These are phyloP conservation scores for Penicillium odoratum DNA, from an alignment of 495 filamentous ascomycete species.

Conservation along the genomic window DNA sequence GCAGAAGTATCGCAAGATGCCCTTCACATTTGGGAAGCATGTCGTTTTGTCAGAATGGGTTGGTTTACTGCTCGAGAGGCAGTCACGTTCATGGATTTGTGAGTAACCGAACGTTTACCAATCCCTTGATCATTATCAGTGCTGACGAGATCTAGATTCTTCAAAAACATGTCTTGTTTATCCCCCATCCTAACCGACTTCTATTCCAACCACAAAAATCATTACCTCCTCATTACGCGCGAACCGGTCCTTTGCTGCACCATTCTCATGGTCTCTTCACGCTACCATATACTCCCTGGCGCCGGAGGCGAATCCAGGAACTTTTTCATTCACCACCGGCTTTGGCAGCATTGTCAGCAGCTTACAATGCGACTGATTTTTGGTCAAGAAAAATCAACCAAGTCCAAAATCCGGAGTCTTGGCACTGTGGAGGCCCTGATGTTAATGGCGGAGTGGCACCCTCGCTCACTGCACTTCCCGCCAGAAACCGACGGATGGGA, in stretches of 20 bases:
- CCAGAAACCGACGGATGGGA: constrained; percentile 53
- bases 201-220: constrained; percentile 48
- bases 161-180: constrained; percentile 51
- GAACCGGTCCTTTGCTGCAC: constrained; percentile 52
- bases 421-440: constrained; percentile 54
- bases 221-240: constrained; percentile 44
- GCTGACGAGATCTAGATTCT: constrained; percentile 50
- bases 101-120: constrained; percentile 24
- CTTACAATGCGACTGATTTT: constrained; percentile 52
- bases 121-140: not conserved
- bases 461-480: constrained; percentile 54
- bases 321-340: constrained; percentile 55
- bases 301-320: constrained; percentile 51
- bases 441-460: constrained; percentile 58
- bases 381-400: constrained; percentile 50
- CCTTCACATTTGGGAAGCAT: constrained; percentile 49
- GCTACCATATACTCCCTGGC: constrained; percentile 53
- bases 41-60: constrained; percentile 54
- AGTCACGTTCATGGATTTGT: constrained; percentile 52
- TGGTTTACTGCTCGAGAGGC: constrained; percentile 55
- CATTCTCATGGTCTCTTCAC: constrained; percentile 56
- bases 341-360: constrained; percentile 56
- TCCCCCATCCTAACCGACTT: constrained; percentile 55
- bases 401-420: constrained; percentile 46
- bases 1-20: constrained; percentile 33